A percentile compares a stretch with the other conserved stretches of the same genome.
phyloP scores from a whole-genome alignment of 306 rosid species.

The Prunus campanulata region DNA sequence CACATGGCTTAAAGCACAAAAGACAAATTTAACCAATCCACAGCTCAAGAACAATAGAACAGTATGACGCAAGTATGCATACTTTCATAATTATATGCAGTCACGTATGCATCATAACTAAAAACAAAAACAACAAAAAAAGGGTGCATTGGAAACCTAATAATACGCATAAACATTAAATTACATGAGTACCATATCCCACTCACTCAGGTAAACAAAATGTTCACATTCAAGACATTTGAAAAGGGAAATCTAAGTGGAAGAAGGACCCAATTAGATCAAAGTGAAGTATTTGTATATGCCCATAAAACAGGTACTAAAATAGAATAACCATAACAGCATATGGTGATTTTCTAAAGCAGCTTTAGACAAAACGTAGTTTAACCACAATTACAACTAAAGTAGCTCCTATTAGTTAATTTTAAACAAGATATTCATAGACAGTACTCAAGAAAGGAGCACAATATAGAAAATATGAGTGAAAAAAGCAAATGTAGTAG shows the following conservation, averaged over 20 bases:
- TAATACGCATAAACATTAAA: not conserved
- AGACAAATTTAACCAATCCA: not conserved
- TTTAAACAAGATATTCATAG: not conserved
- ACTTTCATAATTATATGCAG: not conserved
- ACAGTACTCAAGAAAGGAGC: not conserved
- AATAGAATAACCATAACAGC: constrained; percentile 2
- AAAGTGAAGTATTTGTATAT: constrained; percentile 21
- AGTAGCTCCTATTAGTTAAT: not conserved
- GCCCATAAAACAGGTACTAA: constrained; percentile 11
- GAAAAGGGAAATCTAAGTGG: constrained; percentile 23
- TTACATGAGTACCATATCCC: not conserved
- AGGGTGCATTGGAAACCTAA: not conserved
- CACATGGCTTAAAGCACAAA: not conserved
- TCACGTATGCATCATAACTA: not conserved
- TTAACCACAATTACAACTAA: not conserved
- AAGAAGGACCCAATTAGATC: constrained; percentile 18
- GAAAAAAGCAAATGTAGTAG: not conserved
- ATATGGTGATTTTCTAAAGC: constrained; percentile 7
- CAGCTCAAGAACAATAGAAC: not conserved
- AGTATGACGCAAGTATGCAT: not conserved
- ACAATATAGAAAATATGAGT: not conserved
- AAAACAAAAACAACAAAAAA: not conserved
- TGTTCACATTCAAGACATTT: constrained; percentile 23
- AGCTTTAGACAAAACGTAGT: constrained; percentile 3
- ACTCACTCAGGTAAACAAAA: not conserved